phyloP scores from a whole-genome alignment of 2,329 filamentous ascomycete species.

The Epichloe bromicola region DNA sequence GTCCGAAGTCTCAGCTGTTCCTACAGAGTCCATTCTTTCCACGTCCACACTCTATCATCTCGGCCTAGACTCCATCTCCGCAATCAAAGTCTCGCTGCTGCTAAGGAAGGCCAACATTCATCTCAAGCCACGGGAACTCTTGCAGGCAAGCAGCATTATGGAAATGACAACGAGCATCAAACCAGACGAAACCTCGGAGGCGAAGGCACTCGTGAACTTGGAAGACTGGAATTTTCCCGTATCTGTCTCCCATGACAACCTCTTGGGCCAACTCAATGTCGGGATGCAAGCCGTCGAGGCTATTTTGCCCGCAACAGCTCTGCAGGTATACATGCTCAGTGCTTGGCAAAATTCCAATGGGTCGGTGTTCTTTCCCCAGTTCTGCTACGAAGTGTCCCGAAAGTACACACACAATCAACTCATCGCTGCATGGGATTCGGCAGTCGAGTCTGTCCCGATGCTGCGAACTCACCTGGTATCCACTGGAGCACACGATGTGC shows the following conservation, averaged over 20 bases:
- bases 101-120: conserved; percentile 50
- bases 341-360: conserved; percentile 59
- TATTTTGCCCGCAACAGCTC: conserved; percentile 57
- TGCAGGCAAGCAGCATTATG: conserved; percentile 50
- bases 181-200: neutral
- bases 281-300: conserved; percentile 33
- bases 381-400: conserved; percentile 43
- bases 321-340: conserved; percentile 70
- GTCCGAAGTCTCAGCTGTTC: conserved; percentile 46
- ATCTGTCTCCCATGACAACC: conserved; percentile 21
- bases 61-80: conserved; percentile 82
- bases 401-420: conserved; percentile 28
- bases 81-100: conserved; percentile 68
- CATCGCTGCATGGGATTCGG: conserved; percentile 43
- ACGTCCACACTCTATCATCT: conserved; percentile 65
- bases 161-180: conserved; percentile 40
- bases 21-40: conserved; percentile 42
- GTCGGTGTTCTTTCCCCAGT: conserved; percentile 59
- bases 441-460: conserved; percentile 46
- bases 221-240: conserved; percentile 18
- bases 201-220: neutral
- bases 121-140: conserved; percentile 57
- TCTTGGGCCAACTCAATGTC: conserved; percentile 31
- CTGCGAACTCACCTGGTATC: conserved; percentile 55
- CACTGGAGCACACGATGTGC: conserved; percentile 30